These are phyloP conservation scores for Tuber indicum DNA, from an alignment of 495 filamentous ascomycete genomes.

Conservation along the genomic window DNA sequence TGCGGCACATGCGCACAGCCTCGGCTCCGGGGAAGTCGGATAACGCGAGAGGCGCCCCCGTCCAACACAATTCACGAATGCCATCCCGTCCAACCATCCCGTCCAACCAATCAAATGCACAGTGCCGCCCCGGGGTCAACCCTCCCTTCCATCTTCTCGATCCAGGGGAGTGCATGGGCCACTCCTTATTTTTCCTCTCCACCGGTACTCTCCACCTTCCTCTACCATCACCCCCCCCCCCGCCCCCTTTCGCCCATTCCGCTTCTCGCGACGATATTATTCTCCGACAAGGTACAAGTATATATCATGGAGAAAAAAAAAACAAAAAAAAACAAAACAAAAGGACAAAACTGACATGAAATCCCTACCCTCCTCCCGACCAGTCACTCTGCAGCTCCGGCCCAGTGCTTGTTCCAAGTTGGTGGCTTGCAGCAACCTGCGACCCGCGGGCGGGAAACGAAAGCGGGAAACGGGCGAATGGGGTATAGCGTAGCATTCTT, in stretches of 20 bases:
- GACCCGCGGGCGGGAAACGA: background rate
- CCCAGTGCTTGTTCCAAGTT: background rate
- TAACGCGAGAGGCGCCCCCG: background rate
- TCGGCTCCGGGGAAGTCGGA: background rate
- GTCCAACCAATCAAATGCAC: background rate
- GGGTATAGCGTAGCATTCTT: background rate
- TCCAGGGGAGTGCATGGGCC: constrained; percentile 2
- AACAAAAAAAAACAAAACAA: background rate
- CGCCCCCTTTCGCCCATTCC: background rate
- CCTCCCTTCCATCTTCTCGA: background rate
- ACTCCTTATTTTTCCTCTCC: background rate
- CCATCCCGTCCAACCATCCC: background rate
- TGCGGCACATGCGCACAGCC: background rate
- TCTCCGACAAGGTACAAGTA: background rate
- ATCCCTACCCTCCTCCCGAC: background rate
- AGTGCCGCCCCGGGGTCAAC: background rate
- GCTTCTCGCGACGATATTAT: background rate
- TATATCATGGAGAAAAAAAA: background rate
- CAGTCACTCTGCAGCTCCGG: background rate
- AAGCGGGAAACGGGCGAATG: background rate
- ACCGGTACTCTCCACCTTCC: background rate
- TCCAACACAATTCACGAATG: background rate
- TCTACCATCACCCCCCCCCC: background rate
- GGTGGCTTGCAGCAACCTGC: background rate
- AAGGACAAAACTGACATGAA: background rate